Evolutionary conservation across 352 stramenopile species (phyloP).

Genomic region (Peronospora farinosa): DNA sequence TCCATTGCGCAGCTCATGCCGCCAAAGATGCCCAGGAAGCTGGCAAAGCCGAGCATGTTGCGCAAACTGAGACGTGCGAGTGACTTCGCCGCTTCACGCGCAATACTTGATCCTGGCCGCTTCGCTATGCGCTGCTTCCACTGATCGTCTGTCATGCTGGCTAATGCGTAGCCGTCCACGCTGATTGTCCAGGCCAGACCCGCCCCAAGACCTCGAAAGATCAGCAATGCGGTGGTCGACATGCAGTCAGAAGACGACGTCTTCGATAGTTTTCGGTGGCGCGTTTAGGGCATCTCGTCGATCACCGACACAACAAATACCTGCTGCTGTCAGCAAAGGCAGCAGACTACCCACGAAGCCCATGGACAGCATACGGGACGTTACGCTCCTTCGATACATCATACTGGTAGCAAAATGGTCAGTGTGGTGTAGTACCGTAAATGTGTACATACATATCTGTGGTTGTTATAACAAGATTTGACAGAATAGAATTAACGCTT

Average conservation of each 20-base stretch:
- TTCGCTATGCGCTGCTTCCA: constrained; percentile 35
- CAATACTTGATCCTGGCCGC: constrained; percentile 19
- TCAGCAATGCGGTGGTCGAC: constrained; percentile 53
- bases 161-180: constrained; percentile 57
- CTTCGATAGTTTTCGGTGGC: constrained; percentile 23
- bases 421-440: constrained; percentile 8
- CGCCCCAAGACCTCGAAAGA: constrained; percentile 55
- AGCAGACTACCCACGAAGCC: constrained; percentile 11
- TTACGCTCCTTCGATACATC: constrained; percentile 2
- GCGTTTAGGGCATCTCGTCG: constrained; percentile 10
- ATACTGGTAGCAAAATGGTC: background rate
- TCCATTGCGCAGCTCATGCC: constrained; percentile 67
- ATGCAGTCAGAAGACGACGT: constrained; percentile 49
- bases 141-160: constrained; percentile 30
- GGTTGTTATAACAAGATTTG: constrained; percentile 1
- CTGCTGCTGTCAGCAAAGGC: constrained; percentile 18
- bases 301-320: constrained; percentile 9
- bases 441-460: constrained; percentile 2
- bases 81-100: constrained; percentile 28
- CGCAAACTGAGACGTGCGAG: constrained; percentile 31
- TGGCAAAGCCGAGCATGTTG: constrained; percentile 66
- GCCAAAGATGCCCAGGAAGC: constrained; percentile 69
- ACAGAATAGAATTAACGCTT: no score
- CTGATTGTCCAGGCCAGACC: constrained; percentile 71
- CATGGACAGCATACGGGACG: constrained; percentile 5